These are phyloP conservation scores for Acacia concinna DNA, from an alignment of 331 rosid species.

Conservation along the genomic window DNA sequence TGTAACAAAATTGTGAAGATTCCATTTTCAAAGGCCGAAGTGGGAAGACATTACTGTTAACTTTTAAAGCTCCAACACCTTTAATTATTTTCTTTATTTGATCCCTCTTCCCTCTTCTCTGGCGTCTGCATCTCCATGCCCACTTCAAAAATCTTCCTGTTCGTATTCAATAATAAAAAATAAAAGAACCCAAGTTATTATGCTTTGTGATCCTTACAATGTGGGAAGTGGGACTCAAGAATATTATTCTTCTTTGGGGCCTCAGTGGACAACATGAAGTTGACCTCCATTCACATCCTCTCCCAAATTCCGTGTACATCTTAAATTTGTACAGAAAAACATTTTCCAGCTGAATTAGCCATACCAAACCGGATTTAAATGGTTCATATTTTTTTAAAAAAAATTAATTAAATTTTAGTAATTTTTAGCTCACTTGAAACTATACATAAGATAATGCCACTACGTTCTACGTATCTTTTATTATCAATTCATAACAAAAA, in stretches of 20 bases:
- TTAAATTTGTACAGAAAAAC: background rate
- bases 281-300: conserved; percentile 21
- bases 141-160: background rate
- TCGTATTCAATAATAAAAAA: background rate
- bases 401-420: background rate
- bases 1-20: background rate
- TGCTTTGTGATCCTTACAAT: conserved; percentile 4
- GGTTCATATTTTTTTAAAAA: background rate
- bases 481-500: background rate
- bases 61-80: background rate
- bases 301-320: background rate
- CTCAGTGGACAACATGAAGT: conserved; percentile 11
- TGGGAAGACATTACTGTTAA: background rate
- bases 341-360: background rate
- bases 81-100: background rate
- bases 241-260: background rate
- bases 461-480: background rate
- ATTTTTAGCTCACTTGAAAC: background rate
- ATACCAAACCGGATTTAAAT: background rate
- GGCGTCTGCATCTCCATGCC: background rate
- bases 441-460: background rate
- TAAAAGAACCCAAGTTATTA: background rate
- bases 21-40: background rate
- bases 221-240: conserved; percentile 30
- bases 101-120: too few species aligned